phyloP scores from a whole-genome alignment of 2,329 filamentous ascomycete genomes.

The Aspergillus sp. region DNA sequence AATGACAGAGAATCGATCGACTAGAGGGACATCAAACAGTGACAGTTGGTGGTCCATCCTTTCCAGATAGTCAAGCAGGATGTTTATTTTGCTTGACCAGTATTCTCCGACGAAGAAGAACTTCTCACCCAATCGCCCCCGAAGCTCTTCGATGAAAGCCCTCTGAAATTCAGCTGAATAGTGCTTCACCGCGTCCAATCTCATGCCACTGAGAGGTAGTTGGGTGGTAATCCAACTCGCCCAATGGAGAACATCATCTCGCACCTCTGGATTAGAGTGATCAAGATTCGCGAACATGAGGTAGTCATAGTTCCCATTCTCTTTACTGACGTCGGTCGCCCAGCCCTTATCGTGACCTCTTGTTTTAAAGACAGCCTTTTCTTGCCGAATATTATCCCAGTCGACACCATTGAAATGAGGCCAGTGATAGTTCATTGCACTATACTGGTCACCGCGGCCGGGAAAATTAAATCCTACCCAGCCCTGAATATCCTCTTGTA shows the following conservation, averaged over 20 bases:
- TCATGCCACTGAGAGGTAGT: conserved; percentile 63
- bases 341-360: conserved; percentile 63
- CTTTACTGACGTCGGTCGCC: conserved; percentile 60
- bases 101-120: conserved; percentile 71
- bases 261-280: conserved; percentile 63
- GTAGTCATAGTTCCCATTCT: conserved; percentile 68
- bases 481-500: conserved; percentile 63
- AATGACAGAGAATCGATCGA: conserved; percentile 65
- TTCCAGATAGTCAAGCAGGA: conserved; percentile 59
- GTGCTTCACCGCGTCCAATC: conserved; percentile 73
- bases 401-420: conserved; percentile 69
- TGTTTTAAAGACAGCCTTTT: conserved; percentile 66
- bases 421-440: conserved; percentile 63
- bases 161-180: conserved; percentile 67
- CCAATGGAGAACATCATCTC: conserved; percentile 65
- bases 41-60: conserved; percentile 59
- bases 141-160: conserved; percentile 62
- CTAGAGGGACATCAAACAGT: conserved; percentile 67
- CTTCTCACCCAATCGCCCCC: conserved; percentile 49
- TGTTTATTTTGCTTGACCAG: conserved; percentile 60
- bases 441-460: conserved; percentile 61
- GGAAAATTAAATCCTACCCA: conserved; percentile 69
- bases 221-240: conserved; percentile 65
- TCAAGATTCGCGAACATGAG: conserved; percentile 73
- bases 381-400: conserved; percentile 58